Conservation (phyloP, 805 yeast species). For the Spathaspora boniae region DNA sequence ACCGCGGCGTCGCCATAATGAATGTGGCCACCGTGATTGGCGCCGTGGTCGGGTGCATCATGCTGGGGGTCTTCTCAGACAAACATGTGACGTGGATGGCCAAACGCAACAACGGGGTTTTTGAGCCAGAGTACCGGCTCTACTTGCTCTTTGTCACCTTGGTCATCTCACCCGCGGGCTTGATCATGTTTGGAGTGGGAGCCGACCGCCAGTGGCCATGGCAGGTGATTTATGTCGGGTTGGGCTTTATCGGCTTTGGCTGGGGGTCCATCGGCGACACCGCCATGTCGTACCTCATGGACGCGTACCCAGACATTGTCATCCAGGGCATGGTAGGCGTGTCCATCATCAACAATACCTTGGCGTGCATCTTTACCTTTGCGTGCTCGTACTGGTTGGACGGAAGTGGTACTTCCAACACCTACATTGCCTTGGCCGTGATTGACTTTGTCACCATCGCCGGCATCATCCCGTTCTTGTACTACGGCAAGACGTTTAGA, state of each 20-base stretch:
- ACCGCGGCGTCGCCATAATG: slow-evolving; percentile 70
- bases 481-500: slow-evolving; percentile 60
- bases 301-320: slow-evolving; percentile 65
- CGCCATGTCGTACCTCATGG: slow-evolving; percentile 65
- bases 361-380: slow-evolving; percentile 66
- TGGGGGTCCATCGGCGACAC: slow-evolving; percentile 73
- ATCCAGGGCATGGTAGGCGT: slow-evolving; percentile 73
- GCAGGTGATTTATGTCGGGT: slow-evolving; percentile 55
- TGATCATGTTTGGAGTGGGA: slow-evolving; percentile 63
- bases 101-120: slow-evolving; percentile 54
- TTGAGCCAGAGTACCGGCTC: slow-evolving; percentile 64
- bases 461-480: slow-evolving; percentile 53
- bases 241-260: slow-evolving; percentile 65
- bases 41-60: slow-evolving; percentile 61
- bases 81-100: slow-evolving; percentile 58
- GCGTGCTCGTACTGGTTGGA: slow-evolving; percentile 60
- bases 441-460: slow-evolving; percentile 58
- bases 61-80: slow-evolving; percentile 61
- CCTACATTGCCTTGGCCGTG: slow-evolving; percentile 59
- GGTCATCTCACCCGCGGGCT: slow-evolving; percentile 58
- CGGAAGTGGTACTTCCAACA: slow-evolving; percentile 52
- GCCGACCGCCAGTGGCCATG: slow-evolving; percentile 53
- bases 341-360: slow-evolving; percentile 57
- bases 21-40: slow-evolving; percentile 68
- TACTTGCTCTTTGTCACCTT: slow-evolving; percentile 56